These are phyloP conservation scores for Crotalaria pallida DNA, from an alignment of 306 rosid genomes.

Conservation along the genomic window DNA sequence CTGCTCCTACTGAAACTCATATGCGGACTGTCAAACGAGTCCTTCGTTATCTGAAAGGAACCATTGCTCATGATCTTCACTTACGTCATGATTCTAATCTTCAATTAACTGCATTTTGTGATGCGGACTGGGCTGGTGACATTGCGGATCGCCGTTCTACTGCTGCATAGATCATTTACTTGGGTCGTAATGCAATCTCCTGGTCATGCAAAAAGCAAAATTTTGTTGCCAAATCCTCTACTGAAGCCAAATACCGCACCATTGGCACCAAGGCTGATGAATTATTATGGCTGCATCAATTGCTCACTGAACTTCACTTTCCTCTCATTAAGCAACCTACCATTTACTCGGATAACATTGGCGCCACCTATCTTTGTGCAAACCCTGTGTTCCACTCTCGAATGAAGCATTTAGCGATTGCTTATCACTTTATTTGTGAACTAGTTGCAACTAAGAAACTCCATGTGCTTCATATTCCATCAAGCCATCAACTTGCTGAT, in stretches of 20 bases:
- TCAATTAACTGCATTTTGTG: neutral
- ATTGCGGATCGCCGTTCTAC: accelerated
- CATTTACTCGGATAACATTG: neutral
- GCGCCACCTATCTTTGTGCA: neutral
- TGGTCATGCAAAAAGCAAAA: neutral
- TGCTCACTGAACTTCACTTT: accelerated
- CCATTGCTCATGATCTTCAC: neutral
- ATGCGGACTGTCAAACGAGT: neutral
- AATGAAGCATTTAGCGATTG: neutral
- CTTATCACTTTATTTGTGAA: neutral
- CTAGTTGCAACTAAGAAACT: neutral
- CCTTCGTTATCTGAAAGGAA: neutral
- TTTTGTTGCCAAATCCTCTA: neutral
- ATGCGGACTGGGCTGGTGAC: neutral
- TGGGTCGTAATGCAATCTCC: neutral
- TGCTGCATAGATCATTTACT: neutral
- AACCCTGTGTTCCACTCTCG: neutral
- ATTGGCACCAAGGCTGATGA: neutral
- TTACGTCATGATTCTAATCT: neutral
- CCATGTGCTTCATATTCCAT: neutral
- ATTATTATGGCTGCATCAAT: neutral
- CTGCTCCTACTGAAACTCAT: neutral
- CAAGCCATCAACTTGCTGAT: neutral
- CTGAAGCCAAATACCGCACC: neutral
- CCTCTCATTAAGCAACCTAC: neutral